Conservation (phyloP, 2,329 filamentous ascomycete genomes). For the Calonectria pauciramosa region DNA sequence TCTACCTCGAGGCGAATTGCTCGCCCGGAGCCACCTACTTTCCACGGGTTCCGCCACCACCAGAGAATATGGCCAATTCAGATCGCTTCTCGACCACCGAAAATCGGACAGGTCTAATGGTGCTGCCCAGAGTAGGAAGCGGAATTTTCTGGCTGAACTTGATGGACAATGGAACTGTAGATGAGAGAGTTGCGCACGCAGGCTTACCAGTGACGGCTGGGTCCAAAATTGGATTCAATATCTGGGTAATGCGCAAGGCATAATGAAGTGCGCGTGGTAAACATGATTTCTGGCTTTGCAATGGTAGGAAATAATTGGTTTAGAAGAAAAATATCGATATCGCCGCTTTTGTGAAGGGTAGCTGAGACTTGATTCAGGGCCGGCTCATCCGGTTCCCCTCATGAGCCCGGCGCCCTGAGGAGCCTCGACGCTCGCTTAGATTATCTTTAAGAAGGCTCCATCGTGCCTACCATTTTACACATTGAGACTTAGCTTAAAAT, state of each 20-base stretch:
- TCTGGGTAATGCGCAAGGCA: neutral
- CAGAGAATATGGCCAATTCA: neutral
- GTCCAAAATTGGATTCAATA: neutral
- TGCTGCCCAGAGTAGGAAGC: neutral
- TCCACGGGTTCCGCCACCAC: neutral
- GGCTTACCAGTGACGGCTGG: neutral
- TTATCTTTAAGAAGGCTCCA: too few relatives aligned
- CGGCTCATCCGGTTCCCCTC: too few relatives aligned
- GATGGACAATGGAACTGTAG: neutral
- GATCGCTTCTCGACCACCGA: neutral
- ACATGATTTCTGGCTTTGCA: too few relatives aligned
- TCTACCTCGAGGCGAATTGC: neutral
- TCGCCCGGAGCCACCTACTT: neutral
- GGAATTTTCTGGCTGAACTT: neutral
- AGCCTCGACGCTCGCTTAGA: too few relatives aligned
- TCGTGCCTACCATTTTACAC: too few relatives aligned
- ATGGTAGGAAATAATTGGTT: too few relatives aligned
- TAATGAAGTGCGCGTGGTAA: neutral
- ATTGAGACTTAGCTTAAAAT: too few relatives aligned
- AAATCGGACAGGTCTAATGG: neutral
- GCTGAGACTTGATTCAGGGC: too few relatives aligned
- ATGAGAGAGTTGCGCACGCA: neutral
- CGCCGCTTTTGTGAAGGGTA: too few relatives aligned
- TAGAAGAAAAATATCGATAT: too few relatives aligned
- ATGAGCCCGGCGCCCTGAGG: too few relatives aligned